Base-by-base conservation (phyloP, 2,329 filamentous ascomycete species). In the Aspergillus pseudoviridinutans region DNA sequence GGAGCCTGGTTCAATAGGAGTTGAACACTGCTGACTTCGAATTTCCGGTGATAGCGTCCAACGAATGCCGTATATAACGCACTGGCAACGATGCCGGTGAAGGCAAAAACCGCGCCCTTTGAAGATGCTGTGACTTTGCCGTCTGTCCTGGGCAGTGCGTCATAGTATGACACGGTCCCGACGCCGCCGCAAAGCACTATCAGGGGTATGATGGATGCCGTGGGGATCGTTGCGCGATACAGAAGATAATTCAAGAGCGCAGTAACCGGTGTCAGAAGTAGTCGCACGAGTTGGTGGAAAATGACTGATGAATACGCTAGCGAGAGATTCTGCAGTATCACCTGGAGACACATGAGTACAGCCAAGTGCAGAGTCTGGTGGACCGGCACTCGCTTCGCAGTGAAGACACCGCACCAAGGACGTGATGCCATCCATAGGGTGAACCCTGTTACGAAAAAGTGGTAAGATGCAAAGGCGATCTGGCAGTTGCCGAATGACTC, bases 31-130 rank as follows among this genome's bases (percentile, higher is more conserved):
- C 55, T 61, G 54, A 65, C 50, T 20, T 65, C 58, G 2, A 61
- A 53, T 35, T 61, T 59, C 49, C 57, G 57, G 27, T 65, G 63
- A 38, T 65, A 65, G 22, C 51, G 51, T 1, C 60, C 62, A 1
- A 65, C 61, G 56, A 59, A 59, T 5, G 63, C 63, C 1, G 59
- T 62, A 22, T 65, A 65, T 28, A 65, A 57, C n/a, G 63, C 59
- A 44, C 63, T 65, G 7, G 63, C 62, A 10, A 58, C 57, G 4
- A 65, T 62, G 3, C 62, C 63, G 5, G 59, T 56, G 20, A 65
- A 50, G 4, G 63, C 62, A n/a, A 64, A 65, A 20, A 64, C 28
- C 1, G 64, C 57, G 9, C 63, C 63, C 20, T 25, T 51, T 2
- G 56, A 29, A 6, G 63, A 63, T 35, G 52, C 49, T n/a, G 49